Evolutionary conservation across 1,139 yeast genomes (phyloP).

Genomic region (Geotrichum europaeum): DNA sequence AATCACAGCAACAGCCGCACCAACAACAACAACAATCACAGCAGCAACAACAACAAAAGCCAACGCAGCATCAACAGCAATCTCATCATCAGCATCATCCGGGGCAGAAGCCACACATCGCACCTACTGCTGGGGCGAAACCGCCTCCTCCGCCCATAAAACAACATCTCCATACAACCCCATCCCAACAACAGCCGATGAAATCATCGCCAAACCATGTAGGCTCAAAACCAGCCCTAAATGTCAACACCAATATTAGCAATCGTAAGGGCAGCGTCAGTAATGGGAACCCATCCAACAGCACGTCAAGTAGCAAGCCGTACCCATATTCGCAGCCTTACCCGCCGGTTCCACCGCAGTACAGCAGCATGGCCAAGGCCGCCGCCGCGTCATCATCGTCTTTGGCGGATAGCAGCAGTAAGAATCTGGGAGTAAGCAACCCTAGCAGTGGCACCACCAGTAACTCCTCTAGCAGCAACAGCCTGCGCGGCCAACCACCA

Average conservation of each 20-base stretch:
- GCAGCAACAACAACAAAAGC: background rate
- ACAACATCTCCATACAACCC: background rate
- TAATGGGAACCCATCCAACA: background rate
- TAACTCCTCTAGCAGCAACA: background rate
- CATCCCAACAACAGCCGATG: background rate
- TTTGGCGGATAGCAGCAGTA: background rate
- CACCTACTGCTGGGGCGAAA: background rate
- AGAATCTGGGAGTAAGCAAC: background rate
- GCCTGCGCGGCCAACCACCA: slow-evolving; percentile 1
- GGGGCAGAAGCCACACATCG: background rate
- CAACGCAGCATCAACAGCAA: background rate
- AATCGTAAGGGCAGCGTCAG: background rate
- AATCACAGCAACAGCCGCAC: slow-evolving; percentile 12
- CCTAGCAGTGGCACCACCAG: background rate
- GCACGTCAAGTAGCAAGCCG: background rate
- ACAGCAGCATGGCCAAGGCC: slow-evolving; percentile 1
- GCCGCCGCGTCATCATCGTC: slow-evolving; percentile 5
- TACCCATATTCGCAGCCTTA: slow-evolving; percentile 3
- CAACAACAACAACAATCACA: background rate
- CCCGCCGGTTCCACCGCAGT: slow-evolving; percentile 3
- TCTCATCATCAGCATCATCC: background rate
- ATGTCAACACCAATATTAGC: background rate
- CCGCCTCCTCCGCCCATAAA: background rate
- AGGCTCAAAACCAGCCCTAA: background rate
- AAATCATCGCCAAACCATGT: background rate